Evolutionary conservation across 257 asterid species (phyloP), one percentile per base, ranked within the genome.

Genomic region (Echium plantagineum): DNA sequence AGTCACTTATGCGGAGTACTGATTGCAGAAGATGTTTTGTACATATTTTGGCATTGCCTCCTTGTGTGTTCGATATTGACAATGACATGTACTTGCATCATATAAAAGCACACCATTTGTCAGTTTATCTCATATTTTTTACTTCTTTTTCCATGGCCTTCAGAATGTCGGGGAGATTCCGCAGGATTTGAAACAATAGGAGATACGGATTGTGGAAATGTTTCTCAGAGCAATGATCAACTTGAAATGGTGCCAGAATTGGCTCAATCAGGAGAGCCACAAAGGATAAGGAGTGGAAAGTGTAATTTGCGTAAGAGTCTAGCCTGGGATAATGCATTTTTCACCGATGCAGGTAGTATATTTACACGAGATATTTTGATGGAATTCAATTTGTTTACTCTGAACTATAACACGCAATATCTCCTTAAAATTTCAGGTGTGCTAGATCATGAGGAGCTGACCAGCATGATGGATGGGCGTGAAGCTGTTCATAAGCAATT

Each of bases 241-340:
- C 68, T 42, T 15, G 80, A 70, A 30, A 64, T 68, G 62, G 66
- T 85, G 59, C 85, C 94, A 1, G 73, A 77, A 70, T 73, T 82
- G 66, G 77, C 58, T n/a, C 84, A 74, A 63, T 79, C 94, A 5
- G 52, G 15, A 15, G 96, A 88, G 64, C 90, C 93, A 21, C 75
- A 72, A 62, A 65, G 69, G 54, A 68, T 49, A 46, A 69, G 63
- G 55, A 80, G 65, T 26, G 87, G 86, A 56, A 87, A 84, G 79
- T 86, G 80, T 73, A 84, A 91, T 66, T 68, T 83, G 81, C 94
- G 96, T 18, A 82, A 88, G 76, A 91, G 98, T 77, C 72, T 91
- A 74, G 98, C 96, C 30, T 91, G 98, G 98, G 95, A 91, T 70
- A 83, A 79, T 70, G 98, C 98, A 55, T 91, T 91, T 85, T 91